Base-by-base conservation (phyloP, 2,329 filamentous ascomycete genomes). In the Ceratocystis colombiana region DNA sequence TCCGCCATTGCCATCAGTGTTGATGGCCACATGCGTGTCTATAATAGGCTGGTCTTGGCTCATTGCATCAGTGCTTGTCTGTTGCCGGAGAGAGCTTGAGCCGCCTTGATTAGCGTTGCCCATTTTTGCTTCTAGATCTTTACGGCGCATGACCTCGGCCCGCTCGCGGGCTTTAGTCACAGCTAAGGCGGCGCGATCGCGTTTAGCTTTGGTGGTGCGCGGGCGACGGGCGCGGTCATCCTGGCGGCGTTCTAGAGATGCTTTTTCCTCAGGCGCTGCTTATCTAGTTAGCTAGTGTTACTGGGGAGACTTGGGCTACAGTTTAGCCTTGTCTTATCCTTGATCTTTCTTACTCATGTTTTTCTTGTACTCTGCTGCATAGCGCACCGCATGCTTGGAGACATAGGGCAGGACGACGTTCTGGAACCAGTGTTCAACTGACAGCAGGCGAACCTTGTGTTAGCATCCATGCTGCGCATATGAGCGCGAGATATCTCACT, bases 371-470 rank as follows among this genome's bases (percentile, higher is more conserved):
- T 66, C 48, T 37, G 59, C 59, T 3, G 65, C 68, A 65, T 67
- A 68, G 15, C 61, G 22, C 12, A 65, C 57, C 2, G 68, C 68
- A n/a, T 69, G 55, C 64, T 67, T 69, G 15, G 68, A 69, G 3
- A 67, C 65, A 37, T 68, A 66, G 2, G 66, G 64, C 6, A 63
- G 20, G 8, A 68, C 62, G 6, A 69, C 66, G 17, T 69, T 69
- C 25, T 68, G 67, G 37, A 68, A 68, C 67, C 67, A 68, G 59
- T 68, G 67, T 33, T 68, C 67, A 41, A 68, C 67, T 68, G 55
- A 15, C 37, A 41, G 3, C 10, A 41, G 37, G 55, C 30, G 48
- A 15, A 4, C 12, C 20, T 2, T 46, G 55, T 25, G 61, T 64
- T 45, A 61, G 28, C 48, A 41, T 41, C 3, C 12, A 41, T 15